Base-by-base conservation (phyloP, 2,329 filamentous ascomycete species). In the Lachnum nothofagi region DNA sequence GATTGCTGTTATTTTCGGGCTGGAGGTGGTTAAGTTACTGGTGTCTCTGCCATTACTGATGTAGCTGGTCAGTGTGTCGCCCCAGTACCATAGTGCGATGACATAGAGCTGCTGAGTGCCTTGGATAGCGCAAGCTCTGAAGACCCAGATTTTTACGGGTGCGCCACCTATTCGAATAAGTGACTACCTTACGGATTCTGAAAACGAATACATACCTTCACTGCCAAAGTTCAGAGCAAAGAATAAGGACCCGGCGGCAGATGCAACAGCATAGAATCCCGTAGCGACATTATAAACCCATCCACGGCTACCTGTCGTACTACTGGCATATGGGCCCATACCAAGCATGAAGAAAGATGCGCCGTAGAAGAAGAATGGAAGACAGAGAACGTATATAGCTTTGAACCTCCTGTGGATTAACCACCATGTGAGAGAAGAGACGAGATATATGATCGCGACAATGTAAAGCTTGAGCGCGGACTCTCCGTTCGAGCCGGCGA, bases 201-300 rank as follows among this genome's bases (percentile, higher is more conserved):
- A 14, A 16, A 6, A 16, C 5, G 8, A 34, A 5, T 16, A 16
- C 31, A 34, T 9, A 34, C 31, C 37, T 68, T 83, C 79, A 56
- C 79, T 77, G 48, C 81, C 81, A 58, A 84, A 85, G 64, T 85
- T 85, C 42, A 84, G 72, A 2, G 81, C 76, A 58, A 86, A 86
- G 68, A 80, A 83, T 49, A 86, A 71, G 1, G 77, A 79, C 10
- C 82, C 82, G 34, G 77, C 79, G 7, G 79, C 75, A 5, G 82
- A 82, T 5, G 80, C 82, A 5, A 76, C 70, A 1, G 80, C 77
- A 60, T 86, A 86, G 19, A 82, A 59, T 3, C 71, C 81, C 3
- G 79, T 81, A 8, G 78, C 82, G 4, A 80, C 69, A 51, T 83
- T 78, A 75, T 39, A 22, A 4, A 39, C 23, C 37, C 37, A 80